Conservation (phyloP, 371 early-diverging fungal species). For the Mortierella sp. region DNA sequence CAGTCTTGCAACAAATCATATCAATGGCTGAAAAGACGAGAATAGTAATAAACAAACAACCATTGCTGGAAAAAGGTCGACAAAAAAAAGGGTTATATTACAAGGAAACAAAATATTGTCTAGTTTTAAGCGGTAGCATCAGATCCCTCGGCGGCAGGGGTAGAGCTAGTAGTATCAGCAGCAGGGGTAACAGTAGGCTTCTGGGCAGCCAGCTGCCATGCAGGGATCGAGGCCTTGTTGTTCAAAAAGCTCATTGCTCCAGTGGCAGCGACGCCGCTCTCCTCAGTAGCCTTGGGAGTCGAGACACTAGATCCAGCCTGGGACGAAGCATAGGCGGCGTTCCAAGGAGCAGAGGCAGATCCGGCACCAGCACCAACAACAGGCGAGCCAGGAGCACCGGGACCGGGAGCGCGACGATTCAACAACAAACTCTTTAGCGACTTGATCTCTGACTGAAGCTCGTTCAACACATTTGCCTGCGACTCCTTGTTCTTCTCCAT, state of each 20-base stretch:
- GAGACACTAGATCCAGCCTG: conserved; percentile 20
- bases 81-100: not conserved
- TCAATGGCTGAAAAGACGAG: too few relatives aligned
- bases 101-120: not conserved
- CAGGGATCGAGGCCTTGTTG: conserved; percentile 72
- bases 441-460: conserved; percentile 94
- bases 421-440: conserved; percentile 89
- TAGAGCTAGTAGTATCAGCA: conserved; percentile 9
- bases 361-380: conserved; percentile 17
- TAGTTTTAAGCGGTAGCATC: conserved; percentile 30
- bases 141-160: conserved; percentile 28
- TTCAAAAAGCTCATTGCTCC: conserved; percentile 51
- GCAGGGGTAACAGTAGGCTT: conserved; percentile 32
- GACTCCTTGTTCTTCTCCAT: conserved; percentile 82
- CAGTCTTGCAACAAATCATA: too few relatives aligned
- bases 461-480: conserved; percentile 78
- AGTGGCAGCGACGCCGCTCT: not conserved
- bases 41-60: too few relatives aligned
- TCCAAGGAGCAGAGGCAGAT: conserved; percentile 34
- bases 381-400: conserved; percentile 30
- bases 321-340: conserved; percentile 21
- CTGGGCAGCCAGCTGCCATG: conserved; percentile 82
- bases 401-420: conserved; percentile 72
- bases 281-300: conserved; percentile 32
- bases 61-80: not conserved